phyloP scores from a whole-genome alignment of 495 filamentous ascomycete species.

The Neurospora tetraspora region DNA sequence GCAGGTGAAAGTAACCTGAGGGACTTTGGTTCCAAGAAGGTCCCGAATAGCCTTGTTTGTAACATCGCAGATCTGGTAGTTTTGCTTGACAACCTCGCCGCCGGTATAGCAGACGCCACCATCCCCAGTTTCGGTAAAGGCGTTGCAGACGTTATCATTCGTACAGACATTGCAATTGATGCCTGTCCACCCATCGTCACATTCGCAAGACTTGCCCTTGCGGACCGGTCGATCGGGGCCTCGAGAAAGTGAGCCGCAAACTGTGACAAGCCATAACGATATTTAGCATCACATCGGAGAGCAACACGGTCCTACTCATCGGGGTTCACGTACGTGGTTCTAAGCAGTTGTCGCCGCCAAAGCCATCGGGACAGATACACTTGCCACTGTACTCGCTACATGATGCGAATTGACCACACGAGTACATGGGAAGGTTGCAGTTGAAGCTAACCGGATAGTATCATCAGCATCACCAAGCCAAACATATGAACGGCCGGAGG shows the following conservation, averaged over 20 bases:
- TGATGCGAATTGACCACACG: constrained; percentile 75
- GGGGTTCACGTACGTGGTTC: constrained; percentile 47
- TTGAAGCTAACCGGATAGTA: constrained; percentile 60
- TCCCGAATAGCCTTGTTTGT: constrained; percentile 87
- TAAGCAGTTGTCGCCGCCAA: constrained; percentile 86
- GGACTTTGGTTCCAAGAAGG: constrained; percentile 69
- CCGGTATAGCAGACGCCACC: constrained; percentile 87
- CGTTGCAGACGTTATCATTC: constrained; percentile 68
- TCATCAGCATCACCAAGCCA: constrained; percentile 9
- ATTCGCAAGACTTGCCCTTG: constrained; percentile 60
- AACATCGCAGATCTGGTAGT: constrained; percentile 96
- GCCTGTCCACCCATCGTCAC: constrained; percentile 91
- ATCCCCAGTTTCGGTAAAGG: constrained; percentile 66
- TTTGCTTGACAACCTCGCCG: constrained; percentile 82
- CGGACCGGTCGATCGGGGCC: constrained; percentile 65
- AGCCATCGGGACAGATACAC: constrained; percentile 85
- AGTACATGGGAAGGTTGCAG: constrained; percentile 87
- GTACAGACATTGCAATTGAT: constrained; percentile 98
- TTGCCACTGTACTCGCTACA: constrained; percentile 84
- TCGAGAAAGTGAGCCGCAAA: constrained; percentile 81
- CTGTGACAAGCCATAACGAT: constrained; percentile 19
- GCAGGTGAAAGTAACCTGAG: constrained; percentile 91
- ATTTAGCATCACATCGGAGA: constrained; percentile 2
- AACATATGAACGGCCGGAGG: background rate
- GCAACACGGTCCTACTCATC: background rate